Base-by-base conservation (phyloP, 2,329 filamentous ascomycete genomes). In the Neonectria hederae region DNA sequence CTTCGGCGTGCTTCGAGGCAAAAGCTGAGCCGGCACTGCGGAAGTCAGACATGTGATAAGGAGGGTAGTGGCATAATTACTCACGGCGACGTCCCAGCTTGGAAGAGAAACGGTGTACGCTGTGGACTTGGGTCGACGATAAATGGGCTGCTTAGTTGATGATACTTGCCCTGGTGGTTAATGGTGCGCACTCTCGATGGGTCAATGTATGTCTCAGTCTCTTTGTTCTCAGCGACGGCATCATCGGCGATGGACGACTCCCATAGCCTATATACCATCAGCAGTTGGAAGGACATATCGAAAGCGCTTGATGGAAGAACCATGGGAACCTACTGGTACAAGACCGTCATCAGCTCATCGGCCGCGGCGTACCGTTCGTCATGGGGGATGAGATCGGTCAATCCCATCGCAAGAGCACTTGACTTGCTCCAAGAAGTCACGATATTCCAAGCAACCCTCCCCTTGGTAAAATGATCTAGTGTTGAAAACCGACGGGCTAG, bases 1-100 rank as follows among this genome's bases (percentile, higher is more conserved):
- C 86, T 70, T 90, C 88, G 0, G 87, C 87, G 67, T 89, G 86
- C 57, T 84, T 83, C 0, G 86, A 84, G 0, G 85, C 86, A 64
- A 90, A 90, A 0, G 76, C 74, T 65, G 85, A 87, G 0, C 86
- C 87, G 1, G 85, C 55, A 17, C 60, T 63, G 3, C 1, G 2
- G 9, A 42, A 19, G 38, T 42, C n/a, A 42, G 38, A 8, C 17
- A 9, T 19, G 17, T 10, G n/a, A 0, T 6, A 2, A n/a, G 21
- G 4, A 9, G 4, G 17, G 26, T 9, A 26, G 26, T 24, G n/a
- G 6, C 7, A 2, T 13, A 4, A 11, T n/a, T 22, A 7, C 21
- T 38, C 1, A 81, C 64, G 82, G 84, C 0, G 84, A 87, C 0
- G 87, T 87, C 0, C 87, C 87, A 0, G 88, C 88, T 73, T 90